These are phyloP conservation scores for Polyplosphaeria fusca DNA, from an alignment of 495 filamentous ascomycete species.

Conservation along the genomic window DNA sequence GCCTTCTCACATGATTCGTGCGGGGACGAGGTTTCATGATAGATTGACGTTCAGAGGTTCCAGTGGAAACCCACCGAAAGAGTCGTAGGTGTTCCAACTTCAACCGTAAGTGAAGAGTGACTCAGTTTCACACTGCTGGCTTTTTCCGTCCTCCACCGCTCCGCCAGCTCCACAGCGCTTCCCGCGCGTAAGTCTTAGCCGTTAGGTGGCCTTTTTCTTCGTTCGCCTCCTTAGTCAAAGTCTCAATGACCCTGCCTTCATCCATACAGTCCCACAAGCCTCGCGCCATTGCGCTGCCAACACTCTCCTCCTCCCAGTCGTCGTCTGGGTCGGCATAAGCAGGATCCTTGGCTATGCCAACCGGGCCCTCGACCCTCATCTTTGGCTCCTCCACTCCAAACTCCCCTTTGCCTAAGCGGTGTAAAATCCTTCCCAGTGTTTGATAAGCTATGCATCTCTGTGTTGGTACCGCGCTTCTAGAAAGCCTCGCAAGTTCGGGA, in stretches of 20 bases:
- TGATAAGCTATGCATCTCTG: constrained; percentile 92
- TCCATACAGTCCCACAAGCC: constrained; percentile 57
- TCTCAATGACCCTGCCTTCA: constrained; percentile 70
- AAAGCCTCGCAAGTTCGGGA: constrained; percentile 77
- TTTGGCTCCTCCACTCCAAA: constrained; percentile 60
- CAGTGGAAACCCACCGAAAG: too few relatives aligned
- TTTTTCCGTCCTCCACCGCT: constrained; percentile 62
- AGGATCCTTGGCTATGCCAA: constrained; percentile 52
- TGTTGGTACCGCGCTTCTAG: constrained; percentile 74
- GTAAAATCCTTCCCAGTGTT: constrained; percentile 80
- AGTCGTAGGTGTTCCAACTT: too few relatives aligned
- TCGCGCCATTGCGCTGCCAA: constrained; percentile 35
- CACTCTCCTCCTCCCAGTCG: constrained; percentile 29
- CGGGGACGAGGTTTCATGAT: too few relatives aligned
- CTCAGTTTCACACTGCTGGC: constrained; percentile 39
- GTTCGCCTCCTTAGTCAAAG: constrained; percentile 63
- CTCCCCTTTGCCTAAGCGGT: constrained; percentile 73
- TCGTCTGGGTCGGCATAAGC: constrained; percentile 16
- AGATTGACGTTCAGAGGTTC: too few relatives aligned
- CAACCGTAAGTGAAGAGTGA: too few relatives aligned
- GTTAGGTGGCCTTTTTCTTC: constrained; percentile 55
- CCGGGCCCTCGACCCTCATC: constrained; percentile 57
- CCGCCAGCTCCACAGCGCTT: constrained; percentile 89
- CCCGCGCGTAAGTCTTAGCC: constrained; percentile 75
- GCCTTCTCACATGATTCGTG: too few relatives aligned